phyloP scores from a whole-genome alignment of 163 green algal species.

The Scenedesmus sp. region DNA sequence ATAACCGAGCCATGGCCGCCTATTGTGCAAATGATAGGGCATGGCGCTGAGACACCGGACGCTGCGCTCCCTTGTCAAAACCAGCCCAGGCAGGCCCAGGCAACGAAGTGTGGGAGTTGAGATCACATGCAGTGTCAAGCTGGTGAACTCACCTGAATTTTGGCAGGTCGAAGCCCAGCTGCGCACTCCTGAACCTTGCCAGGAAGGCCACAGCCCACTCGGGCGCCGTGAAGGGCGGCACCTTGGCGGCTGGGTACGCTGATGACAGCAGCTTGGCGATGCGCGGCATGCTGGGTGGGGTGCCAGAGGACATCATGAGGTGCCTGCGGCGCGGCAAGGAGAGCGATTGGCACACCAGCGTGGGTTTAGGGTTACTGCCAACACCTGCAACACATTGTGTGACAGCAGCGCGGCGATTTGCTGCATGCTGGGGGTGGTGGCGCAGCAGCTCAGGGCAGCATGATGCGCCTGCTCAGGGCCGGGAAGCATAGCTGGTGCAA shows the following conservation, averaged over 20 bases:
- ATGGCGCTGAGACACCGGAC: no score
- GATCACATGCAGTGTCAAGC: background rate
- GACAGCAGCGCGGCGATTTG: background rate
- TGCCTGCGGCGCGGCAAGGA: background rate
- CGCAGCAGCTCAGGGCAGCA: background rate
- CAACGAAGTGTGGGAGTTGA: no score
- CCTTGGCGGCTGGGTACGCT: slow-evolving; percentile 14
- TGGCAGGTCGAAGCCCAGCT: slow-evolving; percentile 45
- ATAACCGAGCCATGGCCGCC: no score
- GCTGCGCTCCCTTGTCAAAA: no score
- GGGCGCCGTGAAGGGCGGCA: background rate
- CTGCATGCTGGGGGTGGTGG: background rate
- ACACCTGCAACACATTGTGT: background rate
- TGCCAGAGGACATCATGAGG: slow-evolving; percentile 35
- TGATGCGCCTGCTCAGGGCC: background rate
- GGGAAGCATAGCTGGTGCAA: background rate
- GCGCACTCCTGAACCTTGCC: background rate
- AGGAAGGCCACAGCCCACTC: slow-evolving; percentile 16
- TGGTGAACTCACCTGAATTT: slow-evolving; percentile 34
- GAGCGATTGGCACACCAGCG: no score
- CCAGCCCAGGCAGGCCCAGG: no score
- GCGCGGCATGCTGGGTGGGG: slow-evolving; percentile 31
- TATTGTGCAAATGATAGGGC: no score
- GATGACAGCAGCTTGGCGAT: slow-evolving; percentile 25
- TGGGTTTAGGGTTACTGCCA: no score